Conservation (phyloP, 495 filamentous ascomycete genomes). For the Chaetomium cochliodes region DNA sequence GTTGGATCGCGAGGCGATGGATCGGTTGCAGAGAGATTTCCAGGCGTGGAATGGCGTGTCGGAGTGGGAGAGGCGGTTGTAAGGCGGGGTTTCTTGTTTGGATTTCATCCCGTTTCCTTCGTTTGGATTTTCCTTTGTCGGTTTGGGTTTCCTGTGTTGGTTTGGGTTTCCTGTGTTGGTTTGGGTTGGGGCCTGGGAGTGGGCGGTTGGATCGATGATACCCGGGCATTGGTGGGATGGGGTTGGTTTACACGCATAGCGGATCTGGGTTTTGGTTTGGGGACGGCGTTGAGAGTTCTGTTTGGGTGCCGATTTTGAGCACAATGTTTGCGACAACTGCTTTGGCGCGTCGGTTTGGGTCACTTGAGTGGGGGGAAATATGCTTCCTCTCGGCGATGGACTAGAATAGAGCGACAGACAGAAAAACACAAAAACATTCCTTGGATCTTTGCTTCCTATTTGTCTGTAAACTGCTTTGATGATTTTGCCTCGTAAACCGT, state of each 20-base stretch:
- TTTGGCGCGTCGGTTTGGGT: no score
- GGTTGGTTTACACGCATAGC: background rate
- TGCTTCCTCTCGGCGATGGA: no score
- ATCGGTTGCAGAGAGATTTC: slow-evolving; percentile 17
- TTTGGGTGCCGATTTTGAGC: background rate
- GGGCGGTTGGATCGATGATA: slow-evolving; percentile 7
- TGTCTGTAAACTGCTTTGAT: no score
- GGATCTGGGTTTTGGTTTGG: background rate
- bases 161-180: background rate
- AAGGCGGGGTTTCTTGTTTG: no score
- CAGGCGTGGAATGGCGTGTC: background rate
- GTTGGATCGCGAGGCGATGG: slow-evolving; percentile 11
- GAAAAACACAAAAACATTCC: no score
- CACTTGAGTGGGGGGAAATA: no score
- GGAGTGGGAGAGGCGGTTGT: background rate
- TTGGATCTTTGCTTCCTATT: no score
- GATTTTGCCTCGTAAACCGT: no score
- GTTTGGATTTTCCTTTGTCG: background rate
- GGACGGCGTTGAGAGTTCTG: background rate
- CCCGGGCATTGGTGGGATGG: background rate
- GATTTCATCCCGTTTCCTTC: background rate
- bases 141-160: no score
- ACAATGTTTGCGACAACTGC: no score
- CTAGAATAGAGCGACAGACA: no score
- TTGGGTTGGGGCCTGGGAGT: background rate